phyloP scores from a whole-genome alignment of 805 yeast species.

The Monosporozyma solicola region DNA sequence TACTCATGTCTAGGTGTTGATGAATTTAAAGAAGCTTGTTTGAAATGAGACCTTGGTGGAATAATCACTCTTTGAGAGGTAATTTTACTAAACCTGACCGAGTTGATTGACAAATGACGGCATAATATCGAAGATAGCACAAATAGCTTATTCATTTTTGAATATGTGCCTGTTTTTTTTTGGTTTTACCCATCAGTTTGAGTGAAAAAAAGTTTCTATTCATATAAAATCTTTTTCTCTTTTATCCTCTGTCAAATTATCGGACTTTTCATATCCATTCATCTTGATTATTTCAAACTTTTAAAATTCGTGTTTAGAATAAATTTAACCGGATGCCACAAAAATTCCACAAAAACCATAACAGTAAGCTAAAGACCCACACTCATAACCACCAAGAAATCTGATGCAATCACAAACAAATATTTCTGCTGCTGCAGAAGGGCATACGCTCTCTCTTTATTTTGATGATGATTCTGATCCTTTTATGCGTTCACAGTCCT shows the following conservation, averaged over 20 bases:
- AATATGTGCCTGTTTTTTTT: not conserved
- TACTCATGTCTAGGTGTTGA: conserved; percentile 24
- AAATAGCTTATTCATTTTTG: not conserved
- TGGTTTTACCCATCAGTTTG: not conserved
- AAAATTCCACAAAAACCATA: not conserved
- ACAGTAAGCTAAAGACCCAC: not conserved
- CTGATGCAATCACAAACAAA: not conserved
- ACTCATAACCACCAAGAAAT: not conserved
- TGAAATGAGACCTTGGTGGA: conserved; percentile 16
- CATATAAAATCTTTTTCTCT: too few relatives aligned
- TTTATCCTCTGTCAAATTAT: not conserved
- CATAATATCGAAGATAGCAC: not conserved
- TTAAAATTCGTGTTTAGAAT: not conserved
- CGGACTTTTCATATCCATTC: not conserved
- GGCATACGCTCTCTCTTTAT: not conserved
- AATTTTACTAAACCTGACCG: conserved; percentile 2
- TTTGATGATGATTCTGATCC: not conserved
- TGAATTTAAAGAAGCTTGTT: conserved; percentile 1
- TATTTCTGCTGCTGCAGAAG: not conserved
- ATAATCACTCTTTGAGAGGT: conserved; percentile 16
- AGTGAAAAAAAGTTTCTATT: too few relatives aligned
- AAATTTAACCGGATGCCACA: not conserved
- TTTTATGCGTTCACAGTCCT: not conserved
- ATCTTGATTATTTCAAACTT: not conserved
- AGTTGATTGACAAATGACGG: not conserved